Evolutionary conservation across 495 filamentous ascomycete genomes (phyloP).

Genomic region (Penicillium herquei): DNA sequence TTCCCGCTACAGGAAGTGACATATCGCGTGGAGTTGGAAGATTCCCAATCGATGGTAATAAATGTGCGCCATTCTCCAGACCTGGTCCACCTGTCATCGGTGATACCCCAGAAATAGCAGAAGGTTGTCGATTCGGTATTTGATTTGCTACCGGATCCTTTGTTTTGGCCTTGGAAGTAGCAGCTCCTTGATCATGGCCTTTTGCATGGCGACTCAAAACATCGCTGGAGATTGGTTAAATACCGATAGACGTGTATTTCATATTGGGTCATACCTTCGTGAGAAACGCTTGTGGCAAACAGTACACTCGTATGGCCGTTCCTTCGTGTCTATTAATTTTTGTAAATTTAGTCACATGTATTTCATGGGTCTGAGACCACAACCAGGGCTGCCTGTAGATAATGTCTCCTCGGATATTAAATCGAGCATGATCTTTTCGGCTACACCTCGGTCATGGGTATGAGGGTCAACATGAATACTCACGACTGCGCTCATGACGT

Average conservation of each 20-base stretch:
- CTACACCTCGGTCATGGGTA: background rate
- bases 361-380: too few relatives aligned
- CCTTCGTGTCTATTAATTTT: constrained; percentile 44
- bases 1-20: constrained; percentile 22
- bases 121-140: constrained; percentile 20
- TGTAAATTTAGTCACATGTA: too few relatives aligned
- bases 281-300: constrained; percentile 55
- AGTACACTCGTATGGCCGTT: constrained; percentile 53
- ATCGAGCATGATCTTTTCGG: too few relatives aligned
- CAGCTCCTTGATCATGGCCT: constrained; percentile 38
- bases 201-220: constrained; percentile 53
- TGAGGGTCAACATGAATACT: constrained; percentile 16
- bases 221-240: constrained; percentile 37
- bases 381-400: too few relatives aligned
- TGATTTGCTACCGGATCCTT: constrained; percentile 16
- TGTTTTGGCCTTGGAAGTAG: constrained; percentile 21
- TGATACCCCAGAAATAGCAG: constrained; percentile 16
- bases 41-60: constrained; percentile 16
- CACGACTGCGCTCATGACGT: constrained; percentile 54
- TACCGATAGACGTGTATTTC: background rate
- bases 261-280: constrained; percentile 38
- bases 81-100: constrained; percentile 8
- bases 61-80: constrained; percentile 19
- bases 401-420: too few relatives aligned
- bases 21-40: constrained; percentile 24